Base-by-base conservation (phyloP, 768 basidiomycete species). In the Aureoboletus auriporus region DNA sequence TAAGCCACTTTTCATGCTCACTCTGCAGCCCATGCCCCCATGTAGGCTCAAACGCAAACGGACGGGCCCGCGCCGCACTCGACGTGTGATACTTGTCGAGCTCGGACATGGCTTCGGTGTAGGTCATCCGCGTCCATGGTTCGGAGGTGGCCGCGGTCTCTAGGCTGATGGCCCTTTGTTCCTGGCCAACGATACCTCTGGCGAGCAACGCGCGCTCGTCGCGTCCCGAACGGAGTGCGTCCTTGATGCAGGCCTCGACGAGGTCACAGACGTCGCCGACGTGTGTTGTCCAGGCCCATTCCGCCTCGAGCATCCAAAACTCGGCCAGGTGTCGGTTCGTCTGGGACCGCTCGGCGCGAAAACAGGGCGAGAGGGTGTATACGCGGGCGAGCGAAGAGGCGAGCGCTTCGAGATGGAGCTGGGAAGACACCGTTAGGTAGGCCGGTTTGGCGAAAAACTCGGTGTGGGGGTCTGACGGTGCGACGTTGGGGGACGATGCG, bases 231-330 rank as follows among this genome's bases (percentile, higher is more conserved):
- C 14, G 30, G 27, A 77, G 62, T 16, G 71, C 69, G 23, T 63
- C 55, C 71, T 71, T 80, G 53, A 78, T 73, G 45, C 69, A 73
- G 16, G 67, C 73, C 62, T 89, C 86, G 3, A 80, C 76, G 20
- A 84, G 69, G 38, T 65, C 58, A 64, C 83, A 79, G 14, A 88
- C 65, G 36, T 75, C 72, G 3, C 71, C 69, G 5, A 86, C 63
- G 8, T 64, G 63, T 20, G 58, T 55, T 17, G 73, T 69, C 61
- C 83, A 87, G 0, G 83, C 83, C 78, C 91, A 85, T 63, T 99
- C 96, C 0, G 90, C 94, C 69, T 99, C 96, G 46, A 97, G 80
- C 96, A 99, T 99, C 89, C 92, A 97, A 67, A 99, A 99, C 66
- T 99, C 96, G 43, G 91, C 83, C 11, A 99, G 78, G 63, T 99